A percentile compares a stretch with the other conserved stretches of the same genome.
These are phyloP conservation scores for Coniochaeta prunicola DNA, from an alignment of 2,329 filamentous ascomycete species.

Conservation along the genomic window DNA sequence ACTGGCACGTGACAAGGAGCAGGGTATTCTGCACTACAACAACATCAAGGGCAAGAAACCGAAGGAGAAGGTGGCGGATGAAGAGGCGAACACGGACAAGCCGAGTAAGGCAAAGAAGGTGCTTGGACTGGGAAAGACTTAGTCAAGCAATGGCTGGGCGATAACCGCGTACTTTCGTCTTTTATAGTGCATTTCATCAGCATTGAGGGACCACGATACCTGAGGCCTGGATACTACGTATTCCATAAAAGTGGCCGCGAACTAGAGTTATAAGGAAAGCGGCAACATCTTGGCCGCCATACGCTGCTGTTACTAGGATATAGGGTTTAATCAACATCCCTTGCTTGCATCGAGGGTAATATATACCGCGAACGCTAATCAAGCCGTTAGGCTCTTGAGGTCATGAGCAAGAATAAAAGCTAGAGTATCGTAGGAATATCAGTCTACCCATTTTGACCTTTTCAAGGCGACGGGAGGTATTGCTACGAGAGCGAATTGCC, in stretches of 20 bases:
- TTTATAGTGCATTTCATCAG: not conserved
- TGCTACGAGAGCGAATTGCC: not conserved
- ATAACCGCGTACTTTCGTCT: not conserved
- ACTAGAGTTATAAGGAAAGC: not conserved
- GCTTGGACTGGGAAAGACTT: not conserved
- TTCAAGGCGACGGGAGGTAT: not conserved
- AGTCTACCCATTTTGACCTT: too few species aligned
- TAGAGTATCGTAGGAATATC: not conserved
- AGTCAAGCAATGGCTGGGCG: not conserved
- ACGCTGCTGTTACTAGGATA: not conserved
- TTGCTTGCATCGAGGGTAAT: not conserved
- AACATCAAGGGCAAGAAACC: slow-evolving; percentile 46
- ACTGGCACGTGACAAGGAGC: slow-evolving; percentile 43
- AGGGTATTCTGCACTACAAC: slow-evolving; percentile 52
- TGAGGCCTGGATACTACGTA: not conserved
- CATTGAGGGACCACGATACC: not conserved
- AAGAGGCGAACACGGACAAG: slow-evolving; percentile 14
- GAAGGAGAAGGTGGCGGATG: slow-evolving; percentile 26
- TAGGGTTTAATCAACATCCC: not conserved
- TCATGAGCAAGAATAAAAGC: not conserved
- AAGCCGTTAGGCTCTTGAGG: not conserved
- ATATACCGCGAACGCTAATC: not conserved
- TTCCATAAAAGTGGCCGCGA: not conserved
- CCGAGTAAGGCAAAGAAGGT: not conserved
- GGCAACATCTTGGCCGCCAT: not conserved